These are phyloP conservation scores for Candida gigantensis DNA, from an alignment of 1,139 yeast genomes.

Conservation along the genomic window DNA sequence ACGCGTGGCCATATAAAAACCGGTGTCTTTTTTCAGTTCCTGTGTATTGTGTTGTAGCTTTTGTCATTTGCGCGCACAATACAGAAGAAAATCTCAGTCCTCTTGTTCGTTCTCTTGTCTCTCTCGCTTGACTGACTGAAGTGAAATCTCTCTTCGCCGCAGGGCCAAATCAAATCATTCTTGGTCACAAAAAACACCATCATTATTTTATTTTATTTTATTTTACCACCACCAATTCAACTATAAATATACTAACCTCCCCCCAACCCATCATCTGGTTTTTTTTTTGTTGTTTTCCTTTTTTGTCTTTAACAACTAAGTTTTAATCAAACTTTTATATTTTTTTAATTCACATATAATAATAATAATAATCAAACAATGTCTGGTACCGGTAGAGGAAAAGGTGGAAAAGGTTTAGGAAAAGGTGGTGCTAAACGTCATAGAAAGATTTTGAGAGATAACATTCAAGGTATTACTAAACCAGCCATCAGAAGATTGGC, in stretches of 20 bases:
- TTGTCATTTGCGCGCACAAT: too few relatives aligned
- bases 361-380: not conserved
- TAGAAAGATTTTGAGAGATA: slow-evolving; percentile 99
- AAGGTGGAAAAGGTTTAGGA: slow-evolving; percentile 99
- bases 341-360: too few relatives aligned
- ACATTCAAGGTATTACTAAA: slow-evolving; percentile 99
- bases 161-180: too few relatives aligned
- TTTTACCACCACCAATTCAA: not conserved
- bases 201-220: too few relatives aligned
- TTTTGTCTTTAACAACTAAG: not conserved
- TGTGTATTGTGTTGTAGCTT: too few relatives aligned
- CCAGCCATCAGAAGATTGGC: slow-evolving; percentile 99
- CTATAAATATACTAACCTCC: slow-evolving; percentile 3
- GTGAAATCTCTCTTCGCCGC: too few relatives aligned
- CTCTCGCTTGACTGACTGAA: too few relatives aligned
- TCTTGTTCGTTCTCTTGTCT: too few relatives aligned
- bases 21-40: too few relatives aligned
- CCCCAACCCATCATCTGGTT: not conserved
- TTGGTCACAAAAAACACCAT: too few relatives aligned
- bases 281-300: not conserved
- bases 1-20: too few relatives aligned
- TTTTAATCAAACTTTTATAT: not conserved
- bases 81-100: too few relatives aligned
- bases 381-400: slow-evolving; percentile 82
- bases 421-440: slow-evolving; percentile 99